Evolutionary conservation across 139 green algal genomes (phyloP), one percentile per base, ranked within the genome.

Genomic region (Mychonastes homosphaera): DNA sequence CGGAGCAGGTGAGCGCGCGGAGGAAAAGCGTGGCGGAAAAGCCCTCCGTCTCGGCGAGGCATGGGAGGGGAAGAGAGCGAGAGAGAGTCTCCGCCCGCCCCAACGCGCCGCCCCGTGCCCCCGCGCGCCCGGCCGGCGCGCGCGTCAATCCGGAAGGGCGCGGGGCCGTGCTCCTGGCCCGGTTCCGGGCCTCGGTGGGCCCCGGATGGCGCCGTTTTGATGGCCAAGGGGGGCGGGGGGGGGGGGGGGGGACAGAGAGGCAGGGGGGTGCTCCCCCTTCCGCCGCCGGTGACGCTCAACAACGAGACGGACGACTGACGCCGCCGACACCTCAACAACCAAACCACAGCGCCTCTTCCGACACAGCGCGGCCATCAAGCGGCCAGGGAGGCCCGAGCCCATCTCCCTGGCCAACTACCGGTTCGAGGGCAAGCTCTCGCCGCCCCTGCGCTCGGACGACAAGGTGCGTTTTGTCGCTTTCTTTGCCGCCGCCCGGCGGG

Each of bases 391-490:
- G 8, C 79, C 79, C 3, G 29, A 60, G 8, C 49, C 70, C n/a
- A 80, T 69, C 4, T 50, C 56, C 24, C 67, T 69, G 13, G 62
- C 51, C 15, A 55, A 61, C 2, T 87, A 75, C 28, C 63, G 74
- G 15, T 56, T 83, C 5, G 62, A 62, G 2, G 66, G 83, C 63
- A 64, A 73, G 43, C 74, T 67, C 3, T 79, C 67, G 16, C 76
- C 79, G n/a, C 75, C 80, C 0, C 27, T 70, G 4, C 58, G 77
- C 19, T 69, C 50, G 7, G 76, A 84, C 40, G 76, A 84, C 70
- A 81, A 82, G 76, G 79, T 81, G 35, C 9, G 48, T 3, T 9
- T 16, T 51, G 47, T 3, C 29, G 41, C 29, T 13, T 61, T 29
- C n/a, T 32, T 6, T 32, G n/a, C n/a, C n/a, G n/a, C 16, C 16